Conservation (phyloP, 805 yeast species). For the Kuraishia borneana region DNA sequence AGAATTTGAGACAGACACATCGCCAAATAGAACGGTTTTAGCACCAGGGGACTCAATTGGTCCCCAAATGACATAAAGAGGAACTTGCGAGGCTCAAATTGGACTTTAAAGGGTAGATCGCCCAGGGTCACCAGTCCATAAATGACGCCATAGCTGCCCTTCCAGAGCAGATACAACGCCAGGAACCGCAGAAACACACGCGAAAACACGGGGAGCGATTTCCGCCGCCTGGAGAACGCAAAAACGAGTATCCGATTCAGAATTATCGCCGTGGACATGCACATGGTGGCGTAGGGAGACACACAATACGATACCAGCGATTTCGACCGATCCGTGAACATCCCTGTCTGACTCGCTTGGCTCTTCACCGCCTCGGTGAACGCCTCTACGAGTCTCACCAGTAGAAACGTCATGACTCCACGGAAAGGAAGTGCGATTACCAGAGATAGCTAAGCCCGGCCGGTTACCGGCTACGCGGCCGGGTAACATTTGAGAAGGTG, state of each 20-base stretch:
- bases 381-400: conserved; percentile 4
- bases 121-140: conserved; percentile 16
- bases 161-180: conserved; percentile 21
- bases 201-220: conserved; percentile 19
- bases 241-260: conserved; percentile 48
- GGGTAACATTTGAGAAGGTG: no score
- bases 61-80: conserved; percentile 15
- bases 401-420: no score
- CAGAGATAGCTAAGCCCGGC: no score
- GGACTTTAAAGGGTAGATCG: conserved; percentile 11
- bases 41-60: conserved; percentile 26
- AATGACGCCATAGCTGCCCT: conserved; percentile 24
- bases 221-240: conserved; percentile 38
- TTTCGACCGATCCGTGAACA: conserved; percentile 19
- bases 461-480: no score
- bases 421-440: no score
- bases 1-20: conserved; percentile 52
- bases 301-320: conserved; percentile 37
- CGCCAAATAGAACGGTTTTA: conserved; percentile 47
- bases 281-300: conserved; percentile 37
- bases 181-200: conserved; percentile 23
- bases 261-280: conserved; percentile 47
- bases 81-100: neutral
- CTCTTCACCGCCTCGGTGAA: conserved; percentile 21
- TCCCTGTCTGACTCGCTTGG: conserved; percentile 18